Percentiles rank a stretch among this genome's conserved stretches.
phyloP scores from a whole-genome alignment of 768 basidiomycete genomes.

The Pulveroboletus sp. region DNA sequence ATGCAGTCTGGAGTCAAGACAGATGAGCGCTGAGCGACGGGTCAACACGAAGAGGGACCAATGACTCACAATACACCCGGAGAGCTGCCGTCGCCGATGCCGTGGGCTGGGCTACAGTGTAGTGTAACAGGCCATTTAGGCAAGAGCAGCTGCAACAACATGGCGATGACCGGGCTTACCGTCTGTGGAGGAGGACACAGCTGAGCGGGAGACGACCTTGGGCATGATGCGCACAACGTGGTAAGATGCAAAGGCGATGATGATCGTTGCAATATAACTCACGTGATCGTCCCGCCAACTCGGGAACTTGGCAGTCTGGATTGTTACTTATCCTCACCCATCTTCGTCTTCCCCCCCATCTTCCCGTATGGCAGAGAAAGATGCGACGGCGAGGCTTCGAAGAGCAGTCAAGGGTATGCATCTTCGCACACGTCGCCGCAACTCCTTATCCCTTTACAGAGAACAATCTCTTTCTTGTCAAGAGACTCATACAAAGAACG shows the following conservation, averaged over 20 bases:
- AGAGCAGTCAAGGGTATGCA: constrained; percentile 72
- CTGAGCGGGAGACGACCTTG: constrained; percentile 86
- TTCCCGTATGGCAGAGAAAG: constrained; percentile 72
- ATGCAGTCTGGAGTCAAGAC: constrained; percentile 59
- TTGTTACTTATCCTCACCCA: constrained; percentile 14
- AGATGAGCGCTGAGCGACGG: constrained; percentile 1
- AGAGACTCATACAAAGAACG: constrained; percentile 76
- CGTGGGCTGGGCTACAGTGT: constrained; percentile 61
- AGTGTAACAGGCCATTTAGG: neutral
- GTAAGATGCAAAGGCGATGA: neutral
- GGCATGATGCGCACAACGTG: constrained; percentile 52
- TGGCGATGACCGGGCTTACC: constrained; percentile 39
- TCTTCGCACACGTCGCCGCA: neutral
- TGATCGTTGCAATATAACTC: constrained; percentile 8
- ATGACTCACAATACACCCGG: constrained; percentile 71
- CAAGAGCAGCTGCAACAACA: neutral
- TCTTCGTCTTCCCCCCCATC: constrained; percentile 22
- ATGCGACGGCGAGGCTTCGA: constrained; percentile 66
- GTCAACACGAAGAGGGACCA: neutral
- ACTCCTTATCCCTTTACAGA: constrained; percentile 45
- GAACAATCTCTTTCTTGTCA: constrained; percentile 92
- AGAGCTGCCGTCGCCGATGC: constrained; percentile 73
- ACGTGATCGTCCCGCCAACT: constrained; percentile 25
- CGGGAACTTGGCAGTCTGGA: constrained; percentile 9
- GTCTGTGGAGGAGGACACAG: constrained; percentile 83